Evolutionary conservation across 2,329 filamentous ascomycete genomes (phyloP), one percentile per base, ranked within the genome.

Genomic region (Cordyceps javanica): DNA sequence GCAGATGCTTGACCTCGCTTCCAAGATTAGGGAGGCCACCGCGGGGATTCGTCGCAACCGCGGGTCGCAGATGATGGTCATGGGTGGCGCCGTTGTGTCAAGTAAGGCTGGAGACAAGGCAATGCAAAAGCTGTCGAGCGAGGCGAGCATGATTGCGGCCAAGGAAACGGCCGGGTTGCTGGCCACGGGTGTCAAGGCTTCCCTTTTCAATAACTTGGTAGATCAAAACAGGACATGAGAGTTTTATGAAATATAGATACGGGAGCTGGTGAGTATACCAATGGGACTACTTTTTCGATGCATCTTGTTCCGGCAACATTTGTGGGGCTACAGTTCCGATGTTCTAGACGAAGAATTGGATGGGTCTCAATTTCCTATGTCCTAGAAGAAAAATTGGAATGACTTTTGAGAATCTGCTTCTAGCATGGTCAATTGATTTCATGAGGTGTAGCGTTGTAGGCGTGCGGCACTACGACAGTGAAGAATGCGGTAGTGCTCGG

Each of bases 1-100:
- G 72, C 92, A 97, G 73, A 94, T 99, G 74, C 78, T 87, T 50
- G 94, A 99, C 71, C 78, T 97, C 44, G 88, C 88, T 41, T 83
- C 85, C 63, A 97, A 96, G 75, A 87, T 95, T 63, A 79, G 81
- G 63, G 85, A 91, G 62, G 83, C 85, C 2, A 83, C 77, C 8
- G 59, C 55, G 13, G 63, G 61, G 26, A 63, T 70, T n/a, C 45
- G 64, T 2, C 65, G 69, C 16, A 65, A 44, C 21, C 64, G 70
- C 14, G 63, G 61, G 21, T 57, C 62, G 23, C 66, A 68, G 39
- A 65, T 65, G 13, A 57, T 67, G 45, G 59, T 64, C 26, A 62
- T 68, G 56, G 62, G 62, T 13, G 61, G 62, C 3, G 60, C 72
- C 84, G 58, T 74, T 73, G 63, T 76, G 84, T 74, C 66, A 87